These are phyloP conservation scores for Somion occarium DNA, from an alignment of 1,284 basidiomycete genomes.

Conservation along the genomic window DNA sequence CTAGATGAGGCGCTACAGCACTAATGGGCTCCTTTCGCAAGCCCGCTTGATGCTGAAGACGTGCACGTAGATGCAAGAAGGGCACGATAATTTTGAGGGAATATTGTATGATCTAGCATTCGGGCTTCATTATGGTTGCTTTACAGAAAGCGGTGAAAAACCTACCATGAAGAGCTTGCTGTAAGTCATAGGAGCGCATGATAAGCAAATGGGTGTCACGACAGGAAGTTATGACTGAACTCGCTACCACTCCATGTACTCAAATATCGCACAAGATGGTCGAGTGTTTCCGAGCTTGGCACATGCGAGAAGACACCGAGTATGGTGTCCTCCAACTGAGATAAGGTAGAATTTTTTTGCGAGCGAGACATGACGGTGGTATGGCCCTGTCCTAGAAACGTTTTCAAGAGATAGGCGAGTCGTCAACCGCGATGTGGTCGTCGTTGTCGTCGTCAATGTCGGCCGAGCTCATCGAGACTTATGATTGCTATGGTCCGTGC, in stretches of 20 bases:
- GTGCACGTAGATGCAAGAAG: conserved; percentile 59
- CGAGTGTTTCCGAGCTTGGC: conserved; percentile 54
- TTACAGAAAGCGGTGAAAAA: no score
- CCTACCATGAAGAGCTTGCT: conserved; percentile 76
- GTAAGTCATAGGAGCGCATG: conserved; percentile 3
- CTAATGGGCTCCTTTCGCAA: conserved; percentile 48
- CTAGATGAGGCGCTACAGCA: conserved; percentile 43
- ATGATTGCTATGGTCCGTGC: conserved; percentile 10
- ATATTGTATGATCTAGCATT: conserved; percentile 62
- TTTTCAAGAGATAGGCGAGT: background rate
- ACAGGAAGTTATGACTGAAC: conserved; percentile 40
- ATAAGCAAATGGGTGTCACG: background rate
- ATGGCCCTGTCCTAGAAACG: no score
- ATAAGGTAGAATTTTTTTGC: conserved; percentile 31
- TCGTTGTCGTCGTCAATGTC: conserved; percentile 5
- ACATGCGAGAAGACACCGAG: conserved; percentile 58
- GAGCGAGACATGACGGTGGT: conserved; percentile 33
- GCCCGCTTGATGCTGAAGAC: conserved; percentile 60
- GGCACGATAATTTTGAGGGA: conserved; percentile 63
- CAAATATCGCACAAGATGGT: conserved; percentile 69
- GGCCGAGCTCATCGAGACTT: conserved; percentile 1
- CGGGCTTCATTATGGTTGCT: background rate
- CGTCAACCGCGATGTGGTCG: background rate
- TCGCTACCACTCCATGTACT: conserved; percentile 82
- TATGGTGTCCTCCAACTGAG: conserved; percentile 52